A percentile compares a stretch with the other conserved stretches of the same genome.
phyloP scores from a whole-genome alignment of 1,284 basidiomycete species.

The Xerocomus nothofagi region DNA sequence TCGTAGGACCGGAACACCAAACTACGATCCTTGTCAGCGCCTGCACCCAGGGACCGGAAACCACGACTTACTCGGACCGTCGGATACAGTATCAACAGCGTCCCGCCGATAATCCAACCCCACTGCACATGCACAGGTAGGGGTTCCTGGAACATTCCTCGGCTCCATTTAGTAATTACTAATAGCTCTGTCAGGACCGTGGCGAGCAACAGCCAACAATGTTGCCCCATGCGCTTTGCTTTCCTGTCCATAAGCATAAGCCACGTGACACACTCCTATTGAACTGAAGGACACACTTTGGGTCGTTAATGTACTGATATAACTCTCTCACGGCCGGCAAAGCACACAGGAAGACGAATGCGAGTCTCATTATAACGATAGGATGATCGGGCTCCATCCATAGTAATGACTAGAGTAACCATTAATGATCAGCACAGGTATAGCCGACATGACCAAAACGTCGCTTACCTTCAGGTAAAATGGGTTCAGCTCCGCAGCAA shows the following conservation, averaged over 20 bases:
- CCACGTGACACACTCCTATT: neutral
- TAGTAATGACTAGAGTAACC: conserved; percentile 54
- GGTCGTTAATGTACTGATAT: conserved; percentile 77
- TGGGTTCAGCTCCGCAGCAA: conserved; percentile 79
- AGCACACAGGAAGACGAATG: conserved; percentile 77
- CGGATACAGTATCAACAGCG: conserved; percentile 67
- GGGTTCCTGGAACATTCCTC: conserved; percentile 65
- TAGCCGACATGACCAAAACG: conserved; percentile 9
- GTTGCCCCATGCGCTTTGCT: conserved; percentile 82
- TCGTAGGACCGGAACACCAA: conserved; percentile 50
- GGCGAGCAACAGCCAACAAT: conserved; percentile 80
- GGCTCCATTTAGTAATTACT: conserved; percentile 75
- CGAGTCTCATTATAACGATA: conserved; percentile 71
- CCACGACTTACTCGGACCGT: conserved; percentile 51
- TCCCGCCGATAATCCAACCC: conserved; percentile 60
- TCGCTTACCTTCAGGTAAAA: conserved; percentile 75
- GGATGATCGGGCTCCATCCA: conserved; percentile 90
- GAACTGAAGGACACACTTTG: conserved; percentile 51
- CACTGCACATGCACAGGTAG: conserved; percentile 62
- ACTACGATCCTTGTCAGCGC: conserved; percentile 37
- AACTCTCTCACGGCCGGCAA: conserved; percentile 79
- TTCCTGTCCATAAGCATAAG: conserved; percentile 43
- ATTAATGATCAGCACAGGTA: conserved; percentile 14
- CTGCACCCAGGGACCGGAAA: neutral
- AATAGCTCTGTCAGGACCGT: conserved; percentile 77